Evolutionary conservation across 2,329 filamentous ascomycete genomes (phyloP).

Genomic region (Aspergillus fructus): DNA sequence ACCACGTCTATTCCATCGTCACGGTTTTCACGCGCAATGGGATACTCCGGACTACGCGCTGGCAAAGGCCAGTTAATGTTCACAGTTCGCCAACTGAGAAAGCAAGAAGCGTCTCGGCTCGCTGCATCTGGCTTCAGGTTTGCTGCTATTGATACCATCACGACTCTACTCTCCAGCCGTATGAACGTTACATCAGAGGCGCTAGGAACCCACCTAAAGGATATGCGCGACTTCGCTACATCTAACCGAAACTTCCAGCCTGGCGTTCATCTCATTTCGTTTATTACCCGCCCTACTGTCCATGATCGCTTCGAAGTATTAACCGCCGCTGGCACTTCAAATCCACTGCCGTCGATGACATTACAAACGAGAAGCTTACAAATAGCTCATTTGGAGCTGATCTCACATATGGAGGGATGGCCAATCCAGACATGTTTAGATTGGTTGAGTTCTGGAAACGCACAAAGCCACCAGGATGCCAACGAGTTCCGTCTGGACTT

Average conservation of each 20-base stretch:
- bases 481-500: constrained; percentile 49
- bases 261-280: constrained; percentile 45
- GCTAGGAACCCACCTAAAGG: constrained; percentile 61
- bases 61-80: constrained; percentile 80
- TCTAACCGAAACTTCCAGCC: constrained; percentile 30
- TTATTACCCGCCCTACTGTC: constrained; percentile 49
- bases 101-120: constrained; percentile 62
- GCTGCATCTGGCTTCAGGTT: constrained; percentile 77
- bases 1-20: constrained; percentile 55
- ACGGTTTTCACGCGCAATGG: constrained; percentile 27
- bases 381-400: constrained; percentile 55
- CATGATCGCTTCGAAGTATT: constrained; percentile 63
- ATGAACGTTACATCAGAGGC: constrained; percentile 70
- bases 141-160: constrained; percentile 66
- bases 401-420: constrained; percentile 44
- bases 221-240: constrained; percentile 60
- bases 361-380: constrained; percentile 56
- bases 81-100: constrained; percentile 64
- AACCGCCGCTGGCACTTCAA: constrained; percentile 55
- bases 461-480: constrained; percentile 24
- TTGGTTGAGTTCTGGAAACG: constrained; percentile 31
- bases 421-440: constrained; percentile 36
- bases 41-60: constrained; percentile 26
- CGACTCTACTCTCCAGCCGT: constrained; percentile 65
- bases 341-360: constrained; percentile 61